These are phyloP conservation scores for Chimonanthus salicifolius DNA, from an alignment of 164 flowering plant genomes.

Conservation along the genomic window DNA sequence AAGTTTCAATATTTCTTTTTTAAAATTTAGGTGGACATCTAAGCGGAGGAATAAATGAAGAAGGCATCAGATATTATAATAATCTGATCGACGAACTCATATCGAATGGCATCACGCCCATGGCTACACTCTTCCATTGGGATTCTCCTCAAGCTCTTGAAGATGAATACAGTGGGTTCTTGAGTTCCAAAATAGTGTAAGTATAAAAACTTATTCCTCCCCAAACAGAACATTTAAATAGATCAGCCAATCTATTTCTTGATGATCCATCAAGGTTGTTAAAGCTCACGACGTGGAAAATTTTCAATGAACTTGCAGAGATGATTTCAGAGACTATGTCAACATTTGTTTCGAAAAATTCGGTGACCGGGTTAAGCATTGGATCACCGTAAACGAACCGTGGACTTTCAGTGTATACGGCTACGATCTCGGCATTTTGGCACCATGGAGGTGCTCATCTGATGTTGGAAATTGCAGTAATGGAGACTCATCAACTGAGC, in stretches of 20 bases:
- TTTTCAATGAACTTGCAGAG: conserved; percentile 2
- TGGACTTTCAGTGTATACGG: conserved; percentile 9
- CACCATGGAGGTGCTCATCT: conserved; percentile 24
- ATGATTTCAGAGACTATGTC: conserved; percentile 18
- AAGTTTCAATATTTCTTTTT: no score
- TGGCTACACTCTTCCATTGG: conserved; percentile 61
- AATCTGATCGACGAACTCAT: no score
- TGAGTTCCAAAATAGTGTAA: conserved; percentile 41
- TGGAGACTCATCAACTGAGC: conserved; percentile 49
- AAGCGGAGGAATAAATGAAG: conserved; percentile 43
- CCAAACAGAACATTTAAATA: background rate
- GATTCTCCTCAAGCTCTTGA: conserved; percentile 58
- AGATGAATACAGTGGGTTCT: conserved; percentile 51
- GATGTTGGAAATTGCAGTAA: conserved; percentile 14
- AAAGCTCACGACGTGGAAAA: background rate
- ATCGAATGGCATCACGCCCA: conserved; percentile 45
- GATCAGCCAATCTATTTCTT: background rate
- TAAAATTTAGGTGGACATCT: conserved; percentile 26
- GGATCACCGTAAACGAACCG: conserved; percentile 31
- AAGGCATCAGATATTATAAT: conserved; percentile 25
- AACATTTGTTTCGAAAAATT: conserved; percentile 24
- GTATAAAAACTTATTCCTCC: background rate
- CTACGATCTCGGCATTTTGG: conserved; percentile 11
- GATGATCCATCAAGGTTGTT: no score
- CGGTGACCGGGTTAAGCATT: conserved; percentile 28